phyloP scores from a whole-genome alignment of 2,329 filamentous ascomycete genomes.

The Zymoseptoria tritici region DNA sequence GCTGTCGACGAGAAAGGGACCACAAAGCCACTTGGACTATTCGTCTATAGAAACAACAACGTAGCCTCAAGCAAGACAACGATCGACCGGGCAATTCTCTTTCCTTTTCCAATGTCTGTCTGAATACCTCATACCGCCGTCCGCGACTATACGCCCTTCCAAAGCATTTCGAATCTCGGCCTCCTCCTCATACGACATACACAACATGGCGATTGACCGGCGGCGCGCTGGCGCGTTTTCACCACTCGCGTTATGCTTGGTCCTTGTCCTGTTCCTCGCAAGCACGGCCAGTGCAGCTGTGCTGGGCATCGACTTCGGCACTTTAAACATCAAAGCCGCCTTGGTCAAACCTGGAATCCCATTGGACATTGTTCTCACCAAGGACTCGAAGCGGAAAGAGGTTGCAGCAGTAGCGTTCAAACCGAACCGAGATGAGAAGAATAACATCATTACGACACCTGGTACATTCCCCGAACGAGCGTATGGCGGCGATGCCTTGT shows the following conservation, averaged over 20 bases:
- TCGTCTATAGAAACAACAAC: not conserved
- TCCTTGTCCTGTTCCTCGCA: slow-evolving; percentile 47
- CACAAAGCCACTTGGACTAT: not conserved
- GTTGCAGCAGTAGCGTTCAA: slow-evolving; percentile 88
- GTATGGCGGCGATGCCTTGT: slow-evolving; percentile 87
- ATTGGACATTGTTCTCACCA: slow-evolving; percentile 94
- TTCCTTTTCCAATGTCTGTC: not conserved
- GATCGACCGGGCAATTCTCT: not conserved
- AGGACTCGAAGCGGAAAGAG: slow-evolving; percentile 96
- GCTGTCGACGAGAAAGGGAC: not conserved
- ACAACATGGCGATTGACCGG: slow-evolving; percentile 20
- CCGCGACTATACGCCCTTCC: not conserved
- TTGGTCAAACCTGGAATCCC: slow-evolving; percentile 95
- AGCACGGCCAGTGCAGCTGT: slow-evolving; percentile 59
- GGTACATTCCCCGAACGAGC: slow-evolving; percentile 70
- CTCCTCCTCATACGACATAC: not conserved
- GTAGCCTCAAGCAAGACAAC: not conserved
- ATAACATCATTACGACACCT: slow-evolving; percentile 46
- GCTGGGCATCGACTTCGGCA: slow-evolving; percentile 87
- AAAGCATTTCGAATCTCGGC: not conserved
- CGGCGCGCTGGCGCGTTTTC: slow-evolving; percentile 21
- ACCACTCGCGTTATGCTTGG: slow-evolving; percentile 14
- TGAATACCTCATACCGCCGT: not conserved
- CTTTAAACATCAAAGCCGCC: slow-evolving; percentile 92
- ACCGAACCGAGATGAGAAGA: slow-evolving; percentile 55